Evolutionary conservation across 257 asterid species (phyloP), one percentile per base, ranked within the genome.

Genomic region (Handroanthus guayacan): DNA sequence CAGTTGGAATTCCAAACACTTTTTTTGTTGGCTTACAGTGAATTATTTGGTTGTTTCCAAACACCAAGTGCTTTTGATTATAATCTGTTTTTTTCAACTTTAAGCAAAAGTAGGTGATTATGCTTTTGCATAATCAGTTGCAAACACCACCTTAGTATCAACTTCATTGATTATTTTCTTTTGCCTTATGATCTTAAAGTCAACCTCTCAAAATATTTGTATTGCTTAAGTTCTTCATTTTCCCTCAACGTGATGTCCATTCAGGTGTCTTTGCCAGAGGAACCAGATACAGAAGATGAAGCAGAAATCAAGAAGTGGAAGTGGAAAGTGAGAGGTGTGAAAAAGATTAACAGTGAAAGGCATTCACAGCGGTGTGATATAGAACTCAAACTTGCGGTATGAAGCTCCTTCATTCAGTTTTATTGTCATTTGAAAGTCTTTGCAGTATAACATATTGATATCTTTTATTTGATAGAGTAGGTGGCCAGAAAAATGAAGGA

Each of bases 401-500:
- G 98, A 72, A 81, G 74, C 84, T 77, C 76, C 76, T 48, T 66
- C 48, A 9, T 62, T 74, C 64, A 65, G 45, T 73, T 44, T 44
- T 48, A 48, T 67, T 68, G 39, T 51, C 69, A 48, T 48, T 78
- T 57, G 45, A n/a, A 34, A 43, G 16, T 17, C 62, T 65, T 41
- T 71, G 31, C 38, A 44, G 52, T 71, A 50, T 79, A 44, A 39
- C 51, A 44, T 62, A 60, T 60, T 75, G 81, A 75, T 69, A 41
- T 16, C 16, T 48, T 56, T 62, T 71, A 77, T 62, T 79, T 78
- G 79, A 68, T 80, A 82, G 91, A 82, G 81, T 87, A 95, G 99
- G 98, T 93, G 71, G 95, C 97, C 43, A 88, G 99, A 82, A 93
- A 90, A 90, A 87, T 95, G 95, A 93, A 91, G 89, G 98, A 90